Base-by-base conservation (phyloP, 2,329 filamentous ascomycete genomes). In the Cryphonectria parasitica region DNA sequence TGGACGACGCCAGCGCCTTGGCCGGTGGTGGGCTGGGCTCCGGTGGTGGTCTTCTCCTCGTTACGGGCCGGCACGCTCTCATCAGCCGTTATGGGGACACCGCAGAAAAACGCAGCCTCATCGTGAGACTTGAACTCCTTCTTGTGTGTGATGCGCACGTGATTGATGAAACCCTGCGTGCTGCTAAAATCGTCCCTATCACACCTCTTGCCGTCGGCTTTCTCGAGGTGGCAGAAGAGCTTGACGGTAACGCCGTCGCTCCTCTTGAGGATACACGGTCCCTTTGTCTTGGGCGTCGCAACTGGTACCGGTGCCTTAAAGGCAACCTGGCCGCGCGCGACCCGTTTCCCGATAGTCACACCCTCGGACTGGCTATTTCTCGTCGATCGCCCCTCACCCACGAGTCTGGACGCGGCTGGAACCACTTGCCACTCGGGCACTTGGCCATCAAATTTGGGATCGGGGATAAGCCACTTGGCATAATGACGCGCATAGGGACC, bases 161-260 rank as follows among this genome's bases (percentile, higher is more conserved):
- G 96, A 78, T 99, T 99, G 83, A 99, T 96, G 82, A 98, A 98
- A n/a, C 96, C 96, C 80, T 98, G 96, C 0, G 95, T 97, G 82
- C 95, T 98, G 69, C 92, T 95, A 78, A 98, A 98, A 80, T 98
- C 93, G 79, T 94, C 93, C 74, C 95, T 88, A 65, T 94, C 87
- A 81, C 96, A 98, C 79, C 96, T 92, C 71, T 92, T 82, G 63
- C 63, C 63, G 28, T 64, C 63, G 28, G 28, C 25, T 43, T 64
- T 64, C 28, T 64, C 63, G 11, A 64, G 63, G 54, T 62, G 43
- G 83, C 96, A 99, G 73, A 97, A 91, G 64, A 98, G 87, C 81
- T 97, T 97, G 74, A 98, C 95, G 74, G 91, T 90, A 77, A 93
- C 87, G 69, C 93, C 93, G 81, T 98, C 95, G 68, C 92, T 91